Base-by-base conservation (phyloP, 371 early-diverging fungal species). In the Catenaria anguillulae region DNA sequence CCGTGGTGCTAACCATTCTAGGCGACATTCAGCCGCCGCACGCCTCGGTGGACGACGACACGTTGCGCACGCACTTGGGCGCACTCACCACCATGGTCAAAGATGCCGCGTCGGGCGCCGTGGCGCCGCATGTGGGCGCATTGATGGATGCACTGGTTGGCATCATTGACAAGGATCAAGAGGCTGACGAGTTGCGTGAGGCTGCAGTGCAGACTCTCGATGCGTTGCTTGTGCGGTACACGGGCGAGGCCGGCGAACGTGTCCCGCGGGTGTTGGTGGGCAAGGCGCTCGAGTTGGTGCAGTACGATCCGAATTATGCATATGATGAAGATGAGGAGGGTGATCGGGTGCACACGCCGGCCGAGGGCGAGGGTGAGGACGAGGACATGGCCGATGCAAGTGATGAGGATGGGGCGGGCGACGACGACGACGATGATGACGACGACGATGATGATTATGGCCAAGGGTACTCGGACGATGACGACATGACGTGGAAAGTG, bases 401-500 rank as follows among this genome's bases (percentile, higher is more conserved):
- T 3, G 50, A 46, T 10, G 62, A 63, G 21, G 74, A 67, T 1
- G 64, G 59, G 10, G 75, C 73, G 37, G 74, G 66, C 2, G 64
- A 58, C 15, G 75, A 73, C 43, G 74, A 74, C 61, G 89, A 88
- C 35, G 86, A 86, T 6, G 84, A 82, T 34, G 86, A 78, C 29
- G 89, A 84, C 33, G 87, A 88, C 35, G 80, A 75, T 62, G 77
- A 74, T 21, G 68, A 70, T 5, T 72, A 64, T 0, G 52, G 31
- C 31, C 15, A 24, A 8, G 52, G 52, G 33, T 89, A 86, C 71
- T 85, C 86, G 1, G 84, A 87, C 54, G 85, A 87, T 56, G 87
- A 87, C 62, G 87, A 87, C 62, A 80, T 81, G 70, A 86, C 91
- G 0, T 93, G 93, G 93, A 92, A 93, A 67, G 90, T 93, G 19